Percentiles rank a stretch among this genome's conserved stretches.
phyloP scores from a whole-genome alignment of 139 green algal species.

The Ettlia oleoabundans region DNA sequence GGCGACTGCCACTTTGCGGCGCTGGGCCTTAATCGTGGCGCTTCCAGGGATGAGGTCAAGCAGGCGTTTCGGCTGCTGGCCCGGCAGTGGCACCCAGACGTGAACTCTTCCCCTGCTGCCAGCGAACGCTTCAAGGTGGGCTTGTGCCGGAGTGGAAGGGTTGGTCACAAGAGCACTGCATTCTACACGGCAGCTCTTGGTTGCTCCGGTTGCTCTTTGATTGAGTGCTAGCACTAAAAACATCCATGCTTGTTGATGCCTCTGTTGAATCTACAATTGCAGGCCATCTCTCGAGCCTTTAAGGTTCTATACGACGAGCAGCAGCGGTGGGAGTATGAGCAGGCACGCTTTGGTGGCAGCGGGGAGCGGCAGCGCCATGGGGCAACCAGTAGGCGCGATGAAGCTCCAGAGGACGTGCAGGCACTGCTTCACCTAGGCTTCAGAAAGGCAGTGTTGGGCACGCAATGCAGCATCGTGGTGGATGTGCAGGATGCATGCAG shows the following conservation, averaged over 20 bases:
- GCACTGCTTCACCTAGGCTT: conserved; percentile 14
- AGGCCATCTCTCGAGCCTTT: conserved; percentile 20
- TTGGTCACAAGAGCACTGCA: neutral
- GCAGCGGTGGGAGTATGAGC: conserved; percentile 17
- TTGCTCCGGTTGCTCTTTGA: neutral
- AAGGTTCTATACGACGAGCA: conserved; percentile 20
- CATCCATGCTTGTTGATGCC: neutral
- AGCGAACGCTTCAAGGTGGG: conserved; percentile 24
- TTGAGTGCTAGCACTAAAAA: no score
- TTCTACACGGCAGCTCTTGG: neutral
- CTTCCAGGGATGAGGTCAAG: conserved; percentile 10
- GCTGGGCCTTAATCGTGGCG: neutral
- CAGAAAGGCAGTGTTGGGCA: conserved; percentile 15
- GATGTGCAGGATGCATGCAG: neutral
- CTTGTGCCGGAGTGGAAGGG: no score
- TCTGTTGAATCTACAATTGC: no score
- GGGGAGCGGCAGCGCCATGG: neutral
- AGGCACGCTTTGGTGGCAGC: neutral
- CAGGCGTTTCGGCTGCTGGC: conserved; percentile 5
- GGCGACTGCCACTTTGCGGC: conserved; percentile 5
- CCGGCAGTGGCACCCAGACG: conserved; percentile 20
- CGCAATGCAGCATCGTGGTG: neutral
- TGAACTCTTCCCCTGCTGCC: neutral
- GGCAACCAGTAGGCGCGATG: neutral
- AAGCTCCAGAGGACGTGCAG: neutral